Evolutionary conservation across 768 basidiomycete genomes (phyloP), one percentile per base, ranked within the genome.

Genomic region (Suillus subluteus): DNA sequence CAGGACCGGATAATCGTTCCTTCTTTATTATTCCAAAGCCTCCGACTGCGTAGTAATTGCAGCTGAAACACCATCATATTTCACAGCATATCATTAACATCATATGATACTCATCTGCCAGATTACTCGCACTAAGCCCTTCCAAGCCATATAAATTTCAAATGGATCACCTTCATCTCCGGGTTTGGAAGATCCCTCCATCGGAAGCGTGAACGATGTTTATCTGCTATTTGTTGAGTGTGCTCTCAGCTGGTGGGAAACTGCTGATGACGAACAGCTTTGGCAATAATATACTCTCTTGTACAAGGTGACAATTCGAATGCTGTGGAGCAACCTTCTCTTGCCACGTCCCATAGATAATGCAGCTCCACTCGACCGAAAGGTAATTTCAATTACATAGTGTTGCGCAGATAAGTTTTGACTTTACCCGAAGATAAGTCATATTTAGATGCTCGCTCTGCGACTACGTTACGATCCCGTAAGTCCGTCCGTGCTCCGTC

Each of bases 341-440:
- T 55, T 55, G 54, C 54, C 54, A 55, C 54, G 54, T 55, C 54
- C 54, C 54, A 55, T 55, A 32, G 30, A 55, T 32, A 32, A 55
- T 32, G 16, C 54, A 55, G 16, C 54, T 55, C 32, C 30, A 18
- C 11, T 32, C 30, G 18, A 54, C 52, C 52, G 52, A 21, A 35
- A 56, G 55, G 55, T 35, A 56, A 35, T 56, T 56, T 35, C 55
- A 37, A 56, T 55, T 32, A 52, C 26, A 30, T 12, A 55, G 32
- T 21, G 32, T 12, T 32, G 18, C 21, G 32, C 54, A 21, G 54
- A 55, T 55, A 18, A 55, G 9, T 18, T 55, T 55, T 32, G 54
- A 54, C 54, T 35, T 56, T 32, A 2, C 32, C 32, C 32, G 32
- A 32, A 32, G 32, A 32, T 32, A 32, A 32, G 16, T 55, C 9